Conservation (phyloP, 2,329 filamentous ascomycete species). For the Macroventuria anomochaeta region DNA sequence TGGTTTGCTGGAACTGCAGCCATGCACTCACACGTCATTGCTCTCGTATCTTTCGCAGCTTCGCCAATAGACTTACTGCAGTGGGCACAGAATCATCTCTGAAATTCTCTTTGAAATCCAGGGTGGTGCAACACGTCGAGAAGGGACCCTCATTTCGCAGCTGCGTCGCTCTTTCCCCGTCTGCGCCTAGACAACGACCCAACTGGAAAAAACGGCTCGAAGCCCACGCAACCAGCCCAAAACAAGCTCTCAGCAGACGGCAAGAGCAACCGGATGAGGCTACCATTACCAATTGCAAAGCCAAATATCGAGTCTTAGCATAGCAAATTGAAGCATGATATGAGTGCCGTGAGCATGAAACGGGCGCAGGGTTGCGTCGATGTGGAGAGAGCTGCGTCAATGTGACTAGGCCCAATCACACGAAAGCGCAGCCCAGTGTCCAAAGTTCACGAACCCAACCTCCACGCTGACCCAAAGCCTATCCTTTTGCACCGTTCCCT, state of each 20-base stretch:
- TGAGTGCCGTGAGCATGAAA: constrained; percentile 13
- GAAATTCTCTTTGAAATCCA: background rate
- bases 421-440: constrained; percentile 15
- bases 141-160: constrained; percentile 17
- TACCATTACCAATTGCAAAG: constrained; percentile 1
- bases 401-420: constrained; percentile 14
- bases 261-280: constrained; percentile 7
- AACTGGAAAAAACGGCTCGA: constrained; percentile 13
- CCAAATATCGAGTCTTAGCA: background rate
- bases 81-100: background rate
- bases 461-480: constrained; percentile 17
- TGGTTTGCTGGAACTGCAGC: background rate
- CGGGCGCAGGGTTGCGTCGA: constrained; percentile 14
- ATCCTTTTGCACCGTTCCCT: constrained; percentile 14
- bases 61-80: background rate
- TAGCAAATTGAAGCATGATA: constrained; percentile 1
- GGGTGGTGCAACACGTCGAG: constrained; percentile 6
- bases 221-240: background rate
- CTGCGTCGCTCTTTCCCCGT: constrained; percentile 17
- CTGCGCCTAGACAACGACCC: constrained; percentile 6
- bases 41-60: background rate
- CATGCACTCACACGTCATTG: constrained; percentile 11
- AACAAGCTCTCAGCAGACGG: constrained; percentile 5
- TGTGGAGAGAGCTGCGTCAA: constrained; percentile 20
- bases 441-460: constrained; percentile 20